Conservation (phyloP, 208 protist species). For the Naegleria lovaniensis region DNA sequence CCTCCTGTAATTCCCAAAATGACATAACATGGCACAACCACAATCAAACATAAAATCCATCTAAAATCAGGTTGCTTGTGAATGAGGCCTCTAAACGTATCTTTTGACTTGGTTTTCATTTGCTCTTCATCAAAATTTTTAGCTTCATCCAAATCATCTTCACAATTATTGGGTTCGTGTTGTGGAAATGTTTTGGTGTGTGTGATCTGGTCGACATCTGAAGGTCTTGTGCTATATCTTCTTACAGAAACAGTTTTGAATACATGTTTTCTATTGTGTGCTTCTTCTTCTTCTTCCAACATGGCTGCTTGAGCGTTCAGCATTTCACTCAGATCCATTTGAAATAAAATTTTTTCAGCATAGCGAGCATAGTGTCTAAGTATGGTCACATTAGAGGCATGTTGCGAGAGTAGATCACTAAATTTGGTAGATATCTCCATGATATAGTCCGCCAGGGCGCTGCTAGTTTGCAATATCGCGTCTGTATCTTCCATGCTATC, state of each 20-base stretch:
- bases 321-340: neutral
- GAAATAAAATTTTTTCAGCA: neutral
- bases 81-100: neutral
- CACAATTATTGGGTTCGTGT: neutral
- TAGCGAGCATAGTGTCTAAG: neutral
- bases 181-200: neutral
- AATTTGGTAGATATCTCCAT: neutral
- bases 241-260: neutral
- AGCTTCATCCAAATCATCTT: neutral
- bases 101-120: neutral
- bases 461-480: neutral
- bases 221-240: neutral
- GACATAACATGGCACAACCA: neutral
- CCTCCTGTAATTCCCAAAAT: neutral
- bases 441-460: neutral
- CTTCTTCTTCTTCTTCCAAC: neutral
- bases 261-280: neutral
- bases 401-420: neutral
- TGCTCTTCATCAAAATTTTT: neutral
- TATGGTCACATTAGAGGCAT: neutral
- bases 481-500: neutral
- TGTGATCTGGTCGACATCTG: neutral
- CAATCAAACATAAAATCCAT: neutral
- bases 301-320: neutral
- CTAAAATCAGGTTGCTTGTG: neutral